A percentile compares a stretch with the other conserved stretches of the same genome.
Conservation (phyloP, 139 green algal species). For the Mychonastes homosphaera region DNA sequence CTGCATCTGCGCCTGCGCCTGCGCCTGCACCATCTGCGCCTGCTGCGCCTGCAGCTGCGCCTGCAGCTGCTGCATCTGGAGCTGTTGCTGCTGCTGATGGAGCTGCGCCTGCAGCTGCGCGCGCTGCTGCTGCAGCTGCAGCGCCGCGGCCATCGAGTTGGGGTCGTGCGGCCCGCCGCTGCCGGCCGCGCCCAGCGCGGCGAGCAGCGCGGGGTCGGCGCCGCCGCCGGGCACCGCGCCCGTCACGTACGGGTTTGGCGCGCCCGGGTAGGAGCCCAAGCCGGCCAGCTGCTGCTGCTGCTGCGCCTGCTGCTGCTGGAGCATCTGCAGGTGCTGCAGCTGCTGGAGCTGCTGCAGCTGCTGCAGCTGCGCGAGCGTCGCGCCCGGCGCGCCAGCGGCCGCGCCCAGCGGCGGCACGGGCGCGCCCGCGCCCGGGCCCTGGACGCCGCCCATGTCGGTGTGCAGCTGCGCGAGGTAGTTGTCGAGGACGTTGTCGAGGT, state of each 20-base stretch:
- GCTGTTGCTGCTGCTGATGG: neutral
- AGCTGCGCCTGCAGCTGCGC: neutral
- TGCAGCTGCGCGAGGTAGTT: conserved; percentile 34
- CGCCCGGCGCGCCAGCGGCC: neutral
- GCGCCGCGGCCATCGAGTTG: too few relatives aligned
- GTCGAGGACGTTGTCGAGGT: conserved; percentile 29
- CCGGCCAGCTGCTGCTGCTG: too few relatives aligned
- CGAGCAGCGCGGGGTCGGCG: too few relatives aligned
- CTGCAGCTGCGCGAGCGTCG: conserved; percentile 1
- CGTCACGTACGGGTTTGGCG: too few relatives aligned
- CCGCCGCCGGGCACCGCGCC: too few relatives aligned
- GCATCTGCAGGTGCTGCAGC: neutral
- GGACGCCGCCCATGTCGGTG: conserved; percentile 6
- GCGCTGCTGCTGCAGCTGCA: conserved; percentile 13
- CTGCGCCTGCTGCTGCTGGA: conserved; percentile 5
- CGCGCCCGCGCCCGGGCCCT: conserved; percentile 9
- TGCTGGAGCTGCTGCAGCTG: conserved; percentile 6
- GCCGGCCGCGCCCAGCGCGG: too few relatives aligned
- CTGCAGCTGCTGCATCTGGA: neutral
- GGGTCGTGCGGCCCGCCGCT: too few relatives aligned
- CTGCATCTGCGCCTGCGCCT: neutral
- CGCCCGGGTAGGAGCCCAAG: too few relatives aligned
- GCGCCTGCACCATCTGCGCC: neutral
- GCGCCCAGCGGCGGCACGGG: neutral
- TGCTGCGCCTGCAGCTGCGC: neutral